Conservation (phyloP, 768 basidiomycete species). For the Russula earlei region DNA sequence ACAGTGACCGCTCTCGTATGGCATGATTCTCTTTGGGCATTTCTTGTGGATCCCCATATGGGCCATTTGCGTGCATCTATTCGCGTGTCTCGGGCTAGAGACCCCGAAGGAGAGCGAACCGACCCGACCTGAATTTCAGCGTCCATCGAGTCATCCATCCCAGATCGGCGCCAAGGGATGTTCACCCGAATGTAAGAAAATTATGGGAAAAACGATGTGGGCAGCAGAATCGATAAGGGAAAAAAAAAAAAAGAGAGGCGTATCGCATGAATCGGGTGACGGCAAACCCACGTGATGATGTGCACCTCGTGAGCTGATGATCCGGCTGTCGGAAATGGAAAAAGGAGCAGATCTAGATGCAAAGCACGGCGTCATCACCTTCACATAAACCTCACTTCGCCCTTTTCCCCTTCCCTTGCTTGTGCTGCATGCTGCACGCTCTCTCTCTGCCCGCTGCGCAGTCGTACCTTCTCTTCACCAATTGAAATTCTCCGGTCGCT, state of each 20-base stretch:
- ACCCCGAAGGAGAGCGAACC: background rate
- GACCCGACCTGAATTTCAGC: too few species aligned
- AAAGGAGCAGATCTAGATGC: background rate
- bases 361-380: too few species aligned
- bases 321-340: background rate
- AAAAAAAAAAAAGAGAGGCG: background rate
- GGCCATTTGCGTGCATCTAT: background rate
- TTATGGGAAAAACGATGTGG: background rate
- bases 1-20: background rate
- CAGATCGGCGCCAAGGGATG: too few species aligned
- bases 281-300: too few species aligned
- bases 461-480: background rate
- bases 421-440: background rate
- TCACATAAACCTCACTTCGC: too few species aligned
- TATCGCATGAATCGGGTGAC: background rate
- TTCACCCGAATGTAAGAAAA: background rate
- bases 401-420: too few species aligned
- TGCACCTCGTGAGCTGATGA: background rate
- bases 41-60: background rate
- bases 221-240: background rate
- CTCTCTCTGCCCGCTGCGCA: too few species aligned
- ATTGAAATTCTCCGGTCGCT: background rate
- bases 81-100: background rate
- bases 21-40: background rate
- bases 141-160: too few species aligned